Conservation (phyloP, 2,329 filamentous ascomycete genomes). For the Lachnellula suecica region DNA sequence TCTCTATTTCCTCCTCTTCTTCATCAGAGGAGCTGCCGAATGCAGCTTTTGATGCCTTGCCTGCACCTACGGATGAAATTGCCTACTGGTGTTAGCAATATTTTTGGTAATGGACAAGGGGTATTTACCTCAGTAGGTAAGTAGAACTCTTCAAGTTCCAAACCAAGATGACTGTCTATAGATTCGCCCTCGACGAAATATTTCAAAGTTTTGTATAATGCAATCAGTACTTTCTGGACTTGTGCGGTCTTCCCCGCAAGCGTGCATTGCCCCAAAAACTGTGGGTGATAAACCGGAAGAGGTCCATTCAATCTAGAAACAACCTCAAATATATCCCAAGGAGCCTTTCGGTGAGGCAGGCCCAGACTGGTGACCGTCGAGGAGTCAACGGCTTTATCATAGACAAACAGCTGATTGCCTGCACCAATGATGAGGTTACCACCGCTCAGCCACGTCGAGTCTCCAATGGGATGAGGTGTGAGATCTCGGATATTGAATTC, state of each 20-base stretch:
- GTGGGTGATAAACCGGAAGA: slow-evolving; percentile 87
- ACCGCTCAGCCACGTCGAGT: slow-evolving; percentile 86
- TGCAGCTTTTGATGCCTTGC: slow-evolving; percentile 30
- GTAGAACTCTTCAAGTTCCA: slow-evolving; percentile 62
- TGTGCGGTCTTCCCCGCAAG: slow-evolving; percentile 72
- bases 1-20: slow-evolving; percentile 56
- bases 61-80: slow-evolving; percentile 18
- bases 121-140: slow-evolving; percentile 27
- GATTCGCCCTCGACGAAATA: slow-evolving; percentile 80
- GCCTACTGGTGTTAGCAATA: slow-evolving; percentile 11
- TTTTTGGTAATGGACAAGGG: not conserved
- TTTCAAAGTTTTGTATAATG: slow-evolving; percentile 74
- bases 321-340: slow-evolving; percentile 71
- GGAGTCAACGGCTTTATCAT: slow-evolving; percentile 71
- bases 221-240: slow-evolving; percentile 71
- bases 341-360: slow-evolving; percentile 23
- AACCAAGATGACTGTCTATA: slow-evolving; percentile 75
- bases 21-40: slow-evolving; percentile 49
- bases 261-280: slow-evolving; percentile 85
- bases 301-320: slow-evolving; percentile 84
- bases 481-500: slow-evolving; percentile 79
- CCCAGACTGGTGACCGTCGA: slow-evolving; percentile 35
- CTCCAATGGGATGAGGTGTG: slow-evolving; percentile 87
- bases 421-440: slow-evolving; percentile 85
- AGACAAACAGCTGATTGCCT: slow-evolving; percentile 87